Conservation (phyloP, 345 rosid genomes). For the Salix brachista region DNA sequence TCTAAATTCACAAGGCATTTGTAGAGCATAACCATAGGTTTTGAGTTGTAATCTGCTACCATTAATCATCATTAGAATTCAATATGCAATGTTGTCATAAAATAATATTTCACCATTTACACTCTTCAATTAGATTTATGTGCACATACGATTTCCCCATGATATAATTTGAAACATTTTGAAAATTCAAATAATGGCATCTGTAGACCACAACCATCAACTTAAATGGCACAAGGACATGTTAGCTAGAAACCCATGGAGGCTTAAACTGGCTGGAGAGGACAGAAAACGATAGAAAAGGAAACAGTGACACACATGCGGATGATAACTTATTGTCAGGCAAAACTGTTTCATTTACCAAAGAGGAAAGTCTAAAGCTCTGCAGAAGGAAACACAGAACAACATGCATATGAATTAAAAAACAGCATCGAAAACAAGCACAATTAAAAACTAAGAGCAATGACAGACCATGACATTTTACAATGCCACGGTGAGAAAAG, state of each 20-base stretch:
- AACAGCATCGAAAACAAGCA: background rate
- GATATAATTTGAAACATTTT: background rate
- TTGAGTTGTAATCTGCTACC: too few relatives aligned
- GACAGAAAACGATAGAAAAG: background rate
- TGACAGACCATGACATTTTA: background rate
- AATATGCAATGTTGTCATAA: too few relatives aligned
- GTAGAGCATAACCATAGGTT: too few relatives aligned
- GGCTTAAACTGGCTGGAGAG: background rate
- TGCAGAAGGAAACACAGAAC: background rate
- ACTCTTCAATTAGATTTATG: too few relatives aligned
- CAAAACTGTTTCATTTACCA: background rate
- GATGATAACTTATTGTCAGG: background rate
- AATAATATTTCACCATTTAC: background rate
- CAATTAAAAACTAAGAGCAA: background rate
- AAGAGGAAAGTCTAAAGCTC: background rate
- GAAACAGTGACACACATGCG: background rate
- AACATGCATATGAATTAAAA: background rate
- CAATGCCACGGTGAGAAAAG: background rate
- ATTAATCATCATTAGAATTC: too few relatives aligned
- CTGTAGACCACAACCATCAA: background rate
- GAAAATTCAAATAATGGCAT: background rate
- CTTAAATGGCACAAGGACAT: background rate
- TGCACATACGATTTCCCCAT: background rate
- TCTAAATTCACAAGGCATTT: too few relatives aligned
- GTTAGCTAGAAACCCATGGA: background rate